Conservation (phyloP, 495 filamentous ascomycete species). For the Corynascus novoguineensis region DNA sequence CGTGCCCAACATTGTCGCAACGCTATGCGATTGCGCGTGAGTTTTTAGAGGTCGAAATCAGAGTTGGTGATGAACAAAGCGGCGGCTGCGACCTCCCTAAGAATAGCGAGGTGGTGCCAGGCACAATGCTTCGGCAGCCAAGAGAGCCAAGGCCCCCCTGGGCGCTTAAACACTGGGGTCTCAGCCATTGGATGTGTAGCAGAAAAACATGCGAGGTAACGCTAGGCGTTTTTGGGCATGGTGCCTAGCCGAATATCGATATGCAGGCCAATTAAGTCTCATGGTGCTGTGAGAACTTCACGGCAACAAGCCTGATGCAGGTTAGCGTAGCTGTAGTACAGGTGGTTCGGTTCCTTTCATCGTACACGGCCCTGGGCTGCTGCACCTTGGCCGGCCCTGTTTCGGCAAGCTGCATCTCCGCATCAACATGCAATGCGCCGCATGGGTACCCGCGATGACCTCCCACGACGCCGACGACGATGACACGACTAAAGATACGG, state of each 20-base stretch:
- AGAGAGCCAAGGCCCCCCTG: conserved; percentile 13
- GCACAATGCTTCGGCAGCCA: not conserved
- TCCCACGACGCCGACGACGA: not conserved
- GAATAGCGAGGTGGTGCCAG: conserved; percentile 9
- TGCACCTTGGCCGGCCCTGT: conserved; percentile 1
- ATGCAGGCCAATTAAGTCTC: not conserved
- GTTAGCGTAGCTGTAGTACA: not conserved
- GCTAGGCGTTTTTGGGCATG: conserved; percentile 12
- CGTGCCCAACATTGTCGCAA: not conserved
- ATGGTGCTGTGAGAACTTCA: too few relatives aligned
- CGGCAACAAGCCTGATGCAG: not conserved
- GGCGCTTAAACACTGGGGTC: conserved; percentile 20
- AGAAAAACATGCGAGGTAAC: conserved; percentile 4
- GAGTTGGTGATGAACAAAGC: not conserved
- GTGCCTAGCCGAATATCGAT: not conserved
- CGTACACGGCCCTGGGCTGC: not conserved
- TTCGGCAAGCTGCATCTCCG: conserved; percentile 5
- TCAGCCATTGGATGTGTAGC: not conserved
- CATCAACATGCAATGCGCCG: not conserved
- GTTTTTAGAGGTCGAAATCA: not conserved
- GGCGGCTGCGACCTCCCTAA: conserved; percentile 12
- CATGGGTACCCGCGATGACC: not conserved
- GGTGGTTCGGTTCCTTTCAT: too few relatives aligned
- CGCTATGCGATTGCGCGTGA: not conserved
- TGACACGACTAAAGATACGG: not conserved